Evolutionary conservation across 179 eudicot genomes (phyloP), one percentile per base, ranked within the genome.

Genomic region (Carnegiea gigantea): DNA sequence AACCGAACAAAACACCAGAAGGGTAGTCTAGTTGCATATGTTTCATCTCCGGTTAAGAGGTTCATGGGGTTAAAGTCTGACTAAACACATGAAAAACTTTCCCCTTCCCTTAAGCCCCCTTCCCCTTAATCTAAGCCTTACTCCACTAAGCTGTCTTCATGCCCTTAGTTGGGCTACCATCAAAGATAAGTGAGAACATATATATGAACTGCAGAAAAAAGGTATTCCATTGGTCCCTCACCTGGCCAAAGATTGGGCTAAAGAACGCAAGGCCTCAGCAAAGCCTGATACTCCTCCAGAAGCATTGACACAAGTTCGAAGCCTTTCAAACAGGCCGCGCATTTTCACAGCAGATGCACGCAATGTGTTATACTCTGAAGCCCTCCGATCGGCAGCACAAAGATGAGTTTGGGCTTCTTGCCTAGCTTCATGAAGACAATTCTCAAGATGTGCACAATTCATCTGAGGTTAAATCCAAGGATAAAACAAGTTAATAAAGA

Each of bases 381-480:
- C 99, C 87, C 98, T 91, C 77, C 98, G 86, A 72, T 93, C 97
- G 85, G 98, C 98, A 44, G 98, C 95, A 85, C 97, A 95, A 17
- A 93, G 98, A 89, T 97, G 94, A 14, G 93, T 97, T 85, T 97
- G 99, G 60, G 99, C 98, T 89, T 97, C 98, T 84, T 93, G 93
- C 84, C 98, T 91, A 38, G 98, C 98, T 85, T 97, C 99, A 77
- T 97, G 98, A 75, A 95, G 91, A 77, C 95, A 92, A 73, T 95
- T 97, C 90, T 97, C 98, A 78, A 97, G 84, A 84, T 93, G 99
- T 84, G 97, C 99, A 86, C 99, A 97, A 80, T 97, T 97, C 93
- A 97, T 87, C 99, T 97, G 93, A 53, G 80, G 44, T 78, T 62
- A 73, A 73, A 21, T 36, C 51, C 40, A 53, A 65, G 38, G 23